Percentiles rank a stretch among this genome's conserved stretches.
Evolutionary conservation across 2,329 filamentous ascomycete genomes (phyloP).

Genomic region (Sporothrix luriei): DNA sequence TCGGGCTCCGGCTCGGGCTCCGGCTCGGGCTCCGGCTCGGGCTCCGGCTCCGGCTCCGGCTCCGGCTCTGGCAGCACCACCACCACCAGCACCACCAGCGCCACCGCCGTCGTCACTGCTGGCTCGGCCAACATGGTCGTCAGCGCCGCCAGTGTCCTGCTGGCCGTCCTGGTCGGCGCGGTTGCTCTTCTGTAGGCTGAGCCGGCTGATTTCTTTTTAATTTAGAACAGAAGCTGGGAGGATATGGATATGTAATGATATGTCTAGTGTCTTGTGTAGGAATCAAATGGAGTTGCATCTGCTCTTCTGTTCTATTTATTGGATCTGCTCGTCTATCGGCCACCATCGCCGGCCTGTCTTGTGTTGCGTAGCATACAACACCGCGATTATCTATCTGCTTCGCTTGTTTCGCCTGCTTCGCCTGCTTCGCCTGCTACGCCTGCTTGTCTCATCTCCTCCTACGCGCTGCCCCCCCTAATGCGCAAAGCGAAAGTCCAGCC

Average conservation of each 20-base stretch:
- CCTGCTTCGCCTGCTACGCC: too few species aligned
- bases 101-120: conserved; percentile 26
- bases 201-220: too few species aligned
- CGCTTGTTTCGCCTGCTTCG: too few species aligned
- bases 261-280: background rate
- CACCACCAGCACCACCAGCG: background rate
- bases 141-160: conserved; percentile 10
- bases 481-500: conserved; percentile 48
- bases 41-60: background rate
- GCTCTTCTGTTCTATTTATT: background rate
- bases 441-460: too few species aligned
- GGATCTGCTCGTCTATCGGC: background rate
- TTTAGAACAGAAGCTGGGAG: background rate
- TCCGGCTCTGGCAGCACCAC: background rate
- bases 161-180: conserved; percentile 23
- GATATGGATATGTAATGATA: background rate
- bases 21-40: background rate
- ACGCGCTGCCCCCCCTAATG: background rate
- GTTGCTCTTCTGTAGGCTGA: conserved; percentile 25
- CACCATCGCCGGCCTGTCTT: too few species aligned
- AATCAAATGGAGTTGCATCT: background rate
- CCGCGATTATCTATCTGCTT: too few species aligned
- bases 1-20: background rate
- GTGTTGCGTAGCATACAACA: too few species aligned
- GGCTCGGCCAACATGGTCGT: conserved; percentile 22